A percentile compares a stretch with the other conserved stretches of the same genome.
These are phyloP conservation scores for Chytriomyces sp. DNA, from an alignment of 192 early-diverging fungal genomes.

Conservation along the genomic window DNA sequence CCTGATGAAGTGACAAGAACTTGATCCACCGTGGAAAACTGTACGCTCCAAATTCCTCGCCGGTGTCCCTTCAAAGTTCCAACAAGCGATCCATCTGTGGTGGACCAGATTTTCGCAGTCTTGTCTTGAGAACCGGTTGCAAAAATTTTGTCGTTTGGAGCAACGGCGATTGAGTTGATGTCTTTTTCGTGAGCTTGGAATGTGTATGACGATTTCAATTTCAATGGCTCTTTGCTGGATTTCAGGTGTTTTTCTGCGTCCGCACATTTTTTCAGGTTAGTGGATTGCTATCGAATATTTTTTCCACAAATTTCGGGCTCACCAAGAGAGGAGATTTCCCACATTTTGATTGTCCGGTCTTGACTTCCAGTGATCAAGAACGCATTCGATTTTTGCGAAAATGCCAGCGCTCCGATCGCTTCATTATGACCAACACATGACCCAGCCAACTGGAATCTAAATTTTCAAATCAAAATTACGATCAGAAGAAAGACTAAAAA, in stretches of 20 bases:
- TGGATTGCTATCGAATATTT: not conserved
- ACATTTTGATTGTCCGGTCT: slow-evolving; percentile 94
- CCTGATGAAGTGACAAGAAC: slow-evolving; percentile 88
- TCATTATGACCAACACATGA: slow-evolving; percentile 89
- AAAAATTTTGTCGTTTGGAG: slow-evolving; percentile 91
- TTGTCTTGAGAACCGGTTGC: slow-evolving; percentile 95
- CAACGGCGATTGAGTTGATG: slow-evolving; percentile 89
- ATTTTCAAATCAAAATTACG: slow-evolving; percentile 17
- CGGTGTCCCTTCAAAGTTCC: slow-evolving; percentile 89
- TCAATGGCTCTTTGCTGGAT: slow-evolving; percentile 34
- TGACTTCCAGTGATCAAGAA: slow-evolving; percentile 87
- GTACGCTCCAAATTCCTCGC: slow-evolving; percentile 92
- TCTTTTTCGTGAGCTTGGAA: slow-evolving; percentile 96
- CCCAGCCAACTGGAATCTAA: slow-evolving; percentile 67
- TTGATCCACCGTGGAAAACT: slow-evolving; percentile 96
- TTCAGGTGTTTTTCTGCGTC: slow-evolving; percentile 4
- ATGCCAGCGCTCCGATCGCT: slow-evolving; percentile 85
- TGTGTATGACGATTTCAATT: slow-evolving; percentile 78
- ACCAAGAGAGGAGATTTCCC: slow-evolving; percentile 70
- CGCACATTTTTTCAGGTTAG: not conserved
- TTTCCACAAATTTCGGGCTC: not conserved
- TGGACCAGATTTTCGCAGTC: slow-evolving; percentile 75
- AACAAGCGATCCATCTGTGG: slow-evolving; percentile 73
- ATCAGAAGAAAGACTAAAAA: slow-evolving; percentile 2
- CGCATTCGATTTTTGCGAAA: slow-evolving; percentile 67